A percentile compares a stretch with the other conserved stretches of the same genome.
phyloP scores from a whole-genome alignment of 1,284 basidiomycete species.

The Trametes sp. region DNA sequence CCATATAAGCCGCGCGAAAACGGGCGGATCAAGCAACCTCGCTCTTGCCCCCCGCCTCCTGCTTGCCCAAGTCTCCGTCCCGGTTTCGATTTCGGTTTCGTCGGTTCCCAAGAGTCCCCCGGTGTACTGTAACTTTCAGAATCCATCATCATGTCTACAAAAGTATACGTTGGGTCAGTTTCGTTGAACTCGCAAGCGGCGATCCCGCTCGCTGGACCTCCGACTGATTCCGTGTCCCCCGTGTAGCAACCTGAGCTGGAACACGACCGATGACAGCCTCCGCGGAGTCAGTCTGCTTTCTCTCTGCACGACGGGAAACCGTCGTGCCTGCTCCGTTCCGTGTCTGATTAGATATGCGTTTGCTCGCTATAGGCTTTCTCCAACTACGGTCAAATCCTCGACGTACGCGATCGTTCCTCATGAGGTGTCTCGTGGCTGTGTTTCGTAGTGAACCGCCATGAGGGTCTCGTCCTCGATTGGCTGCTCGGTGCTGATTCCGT shows the following conservation, averaged over 20 bases:
- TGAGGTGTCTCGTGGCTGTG: slow-evolving; percentile 29
- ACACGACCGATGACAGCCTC: slow-evolving; percentile 91
- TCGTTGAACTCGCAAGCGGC: slow-evolving; percentile 36
- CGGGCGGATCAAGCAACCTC: slow-evolving; percentile 30
- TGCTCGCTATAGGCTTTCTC: slow-evolving; percentile 69
- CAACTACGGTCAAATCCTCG: slow-evolving; percentile 71
- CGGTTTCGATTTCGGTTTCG: slow-evolving; percentile 46
- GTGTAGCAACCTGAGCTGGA: slow-evolving; percentile 91
- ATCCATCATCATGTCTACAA: slow-evolving; percentile 66
- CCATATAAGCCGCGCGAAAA: slow-evolving; percentile 58
- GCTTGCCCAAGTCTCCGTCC: slow-evolving; percentile 41
- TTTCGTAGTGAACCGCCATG: slow-evolving; percentile 11
- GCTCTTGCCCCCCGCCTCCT: slow-evolving; percentile 38
- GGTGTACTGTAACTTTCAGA: slow-evolving; percentile 55
- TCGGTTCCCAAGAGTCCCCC: slow-evolving; percentile 55
- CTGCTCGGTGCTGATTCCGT: slow-evolving; percentile 29
- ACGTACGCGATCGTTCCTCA: slow-evolving; percentile 69
- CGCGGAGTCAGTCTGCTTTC: slow-evolving; percentile 78
- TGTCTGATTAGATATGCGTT: slow-evolving; percentile 42
- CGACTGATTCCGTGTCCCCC: slow-evolving; percentile 43
- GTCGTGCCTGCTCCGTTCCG: slow-evolving; percentile 44
- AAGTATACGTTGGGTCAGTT: slow-evolving; percentile 88
- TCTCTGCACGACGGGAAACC: slow-evolving; percentile 46
- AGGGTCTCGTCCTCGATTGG: slow-evolving; percentile 9
- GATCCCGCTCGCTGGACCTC: slow-evolving; percentile 24